Base-by-base conservation (phyloP, 2,329 filamentous ascomycete species). In the Trichoderma koningii region DNA sequence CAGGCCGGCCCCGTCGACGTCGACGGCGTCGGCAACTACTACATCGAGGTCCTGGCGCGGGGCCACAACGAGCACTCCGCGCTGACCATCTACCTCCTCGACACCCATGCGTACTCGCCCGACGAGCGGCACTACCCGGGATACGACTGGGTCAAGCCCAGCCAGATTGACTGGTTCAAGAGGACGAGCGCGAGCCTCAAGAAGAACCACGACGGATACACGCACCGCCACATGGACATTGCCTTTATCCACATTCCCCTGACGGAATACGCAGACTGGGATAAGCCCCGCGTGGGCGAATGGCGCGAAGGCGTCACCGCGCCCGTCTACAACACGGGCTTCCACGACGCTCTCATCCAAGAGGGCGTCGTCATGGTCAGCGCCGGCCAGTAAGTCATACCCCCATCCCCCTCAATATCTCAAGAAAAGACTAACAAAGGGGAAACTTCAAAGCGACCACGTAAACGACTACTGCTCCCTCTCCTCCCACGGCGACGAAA, bases 221-320 rank as follows among this genome's bases (percentile, higher is more conserved):
- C 90, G 0, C 91, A 95, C 73, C 90, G 93, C 59, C 95, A 98
- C 75, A 91, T 99, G 85, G 91, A 99, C 74, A 86, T 98, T 76
- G 92, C 95, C 0, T 99, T 99, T 74, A 96, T 99, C 68, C 95
- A 99, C 75, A 99, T 99, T 64, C 95, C 95, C 0, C 81, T 99
- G 3, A 93, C 95, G 0, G 95, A 99, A 76, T 97, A 97, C 73
- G 82, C 85, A 45, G 84, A 88, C 56, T 74, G 78, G 1, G 81
- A 85, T 2, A 85, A 89, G 41, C 85, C 89, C 19, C 76, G 76
- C 28, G 68, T 78, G 14, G 95, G 95, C 10, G 81, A 87, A 28
- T 95, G 89, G 87, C 87, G 85, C 62, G 95, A 99, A 75, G 83
- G 87, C 19, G 90, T 95, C 15, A 98, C 94, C 0, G 94, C 95